Evolutionary conservation across 225 moss, liverwort and hornwort genomes (phyloP).

Genomic region (Straminergon stramineum): DNA sequence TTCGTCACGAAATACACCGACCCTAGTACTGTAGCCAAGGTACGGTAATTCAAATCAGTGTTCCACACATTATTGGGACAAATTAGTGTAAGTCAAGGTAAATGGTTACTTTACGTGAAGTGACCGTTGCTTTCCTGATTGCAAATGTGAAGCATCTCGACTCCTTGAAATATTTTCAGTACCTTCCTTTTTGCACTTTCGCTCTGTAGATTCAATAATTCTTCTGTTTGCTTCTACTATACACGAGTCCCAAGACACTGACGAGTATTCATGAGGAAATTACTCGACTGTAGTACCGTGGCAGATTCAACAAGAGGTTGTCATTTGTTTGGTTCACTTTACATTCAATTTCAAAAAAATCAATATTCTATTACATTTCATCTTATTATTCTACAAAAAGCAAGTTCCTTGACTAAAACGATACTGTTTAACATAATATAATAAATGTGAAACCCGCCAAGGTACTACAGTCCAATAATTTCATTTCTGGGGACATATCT

Average conservation of each 20-base stretch:
- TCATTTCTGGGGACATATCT: no score
- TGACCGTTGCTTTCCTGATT: neutral
- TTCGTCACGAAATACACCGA: no score
- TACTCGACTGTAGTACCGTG: no score
- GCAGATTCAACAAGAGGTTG: no score
- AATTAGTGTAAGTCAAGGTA: neutral
- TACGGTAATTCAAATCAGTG: neutral
- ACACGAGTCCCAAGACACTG: neutral
- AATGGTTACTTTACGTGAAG: neutral
- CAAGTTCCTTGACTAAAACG: no score
- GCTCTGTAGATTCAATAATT: neutral
- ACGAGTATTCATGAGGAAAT: neutral
- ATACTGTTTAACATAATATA: neutral
- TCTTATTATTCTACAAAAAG: neutral
- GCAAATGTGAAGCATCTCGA: neutral
- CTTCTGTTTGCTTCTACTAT: no score
- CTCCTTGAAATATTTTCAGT: neutral
- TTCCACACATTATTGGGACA: neutral
- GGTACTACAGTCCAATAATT: neutral
- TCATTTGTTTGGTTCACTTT: neutral
- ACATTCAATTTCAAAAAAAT: no score
- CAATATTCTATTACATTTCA: neutral
- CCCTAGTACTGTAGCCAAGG: no score
- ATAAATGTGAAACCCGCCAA: neutral
- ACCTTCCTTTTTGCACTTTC: neutral